A percentile compares a stretch with the other conserved stretches of the same genome.
phyloP scores from a whole-genome alignment of 2,329 filamentous ascomycete genomes.

The Fusarium fujikuroi region DNA sequence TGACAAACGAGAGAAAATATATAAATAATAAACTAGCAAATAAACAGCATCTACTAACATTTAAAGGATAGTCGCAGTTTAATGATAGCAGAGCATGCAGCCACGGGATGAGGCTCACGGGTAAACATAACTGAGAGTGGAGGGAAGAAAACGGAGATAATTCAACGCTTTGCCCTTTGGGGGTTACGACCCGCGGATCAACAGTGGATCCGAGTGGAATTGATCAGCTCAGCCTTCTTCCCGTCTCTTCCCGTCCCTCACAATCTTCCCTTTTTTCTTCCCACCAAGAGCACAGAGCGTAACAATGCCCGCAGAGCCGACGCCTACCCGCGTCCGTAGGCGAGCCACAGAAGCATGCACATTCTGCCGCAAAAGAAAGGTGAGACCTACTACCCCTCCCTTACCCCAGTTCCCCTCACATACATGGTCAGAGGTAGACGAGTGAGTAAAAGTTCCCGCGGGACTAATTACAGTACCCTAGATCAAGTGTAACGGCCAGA shows the following conservation, averaged over 20 bases:
- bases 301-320: slow-evolving; percentile 6
- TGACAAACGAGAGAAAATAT: background rate
- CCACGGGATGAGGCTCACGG: background rate
- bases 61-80: background rate
- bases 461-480: slow-evolving; percentile 36
- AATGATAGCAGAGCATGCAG: background rate
- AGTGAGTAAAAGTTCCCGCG: background rate
- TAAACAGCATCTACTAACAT: background rate
- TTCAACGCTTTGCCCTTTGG: background rate
- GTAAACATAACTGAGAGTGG: background rate
- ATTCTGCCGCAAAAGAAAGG: slow-evolving; percentile 48
- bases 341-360: slow-evolving; percentile 46
- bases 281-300: background rate
- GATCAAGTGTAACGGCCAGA: slow-evolving; percentile 58
- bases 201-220: slow-evolving; percentile 14
- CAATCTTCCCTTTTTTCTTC: background rate
- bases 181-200: slow-evolving; percentile 7
- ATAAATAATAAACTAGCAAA: background rate
- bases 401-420: background rate
- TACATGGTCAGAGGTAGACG: no score
- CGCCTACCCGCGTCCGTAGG: slow-evolving; percentile 34
- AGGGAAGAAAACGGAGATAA: background rate
- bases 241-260: slow-evolving; percentile 12
- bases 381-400: slow-evolving; percentile 5
- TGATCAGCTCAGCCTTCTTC: background rate